Evolutionary conservation across 1,284 basidiomycete genomes (phyloP), one percentile per base, ranked within the genome.

Genomic region (Microbotryum saponariae): DNA sequence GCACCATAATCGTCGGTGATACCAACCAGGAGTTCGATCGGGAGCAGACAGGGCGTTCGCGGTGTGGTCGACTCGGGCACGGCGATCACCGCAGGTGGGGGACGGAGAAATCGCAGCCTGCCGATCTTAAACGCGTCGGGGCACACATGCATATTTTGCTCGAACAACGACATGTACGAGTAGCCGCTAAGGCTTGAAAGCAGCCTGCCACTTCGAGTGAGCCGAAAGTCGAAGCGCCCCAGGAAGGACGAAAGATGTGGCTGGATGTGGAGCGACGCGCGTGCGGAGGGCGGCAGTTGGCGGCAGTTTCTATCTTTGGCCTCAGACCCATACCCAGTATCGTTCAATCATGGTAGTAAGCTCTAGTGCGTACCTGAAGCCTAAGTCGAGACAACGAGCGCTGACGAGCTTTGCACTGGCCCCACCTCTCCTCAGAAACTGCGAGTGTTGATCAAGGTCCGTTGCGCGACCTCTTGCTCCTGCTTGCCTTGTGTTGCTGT

Each of bases 1-100:
- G 53, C 48, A 0, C 67, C 67, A 23, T 69, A 69, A 45, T 69
- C 67, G 27, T 69, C 67, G 23, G 62, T 62, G 3, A 63, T 44
- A 1, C 61, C 63, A 16, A 66, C 31, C 0, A 62, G 61, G 2
- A 69, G 44, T 16, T 63, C 65, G 37, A 67, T 65, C 64, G 54
- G 5, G n/a, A 10, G 3, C 6, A 16, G 12, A 23, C 27, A 5
- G 51, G 20, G 6, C n/a, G 29, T 14, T 57, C 51, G 21, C 12
- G 21, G 25, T 9, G 29, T 33, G 7, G n/a, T 37, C 51, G 14
- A 42, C 37, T 42, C 14, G 25, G 31, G 50, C 3, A 64, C 27
- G 25, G 53, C 33, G 49, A 61, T 51, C n/a, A 3, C 48, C 2
- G 58, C 37, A 3, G 67, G 67, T 9, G 67, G 67, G 4, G 61